Evolutionary conservation across 2,329 filamentous ascomycete genomes (phyloP).

Genomic region (Ophiostoma sp.): DNA sequence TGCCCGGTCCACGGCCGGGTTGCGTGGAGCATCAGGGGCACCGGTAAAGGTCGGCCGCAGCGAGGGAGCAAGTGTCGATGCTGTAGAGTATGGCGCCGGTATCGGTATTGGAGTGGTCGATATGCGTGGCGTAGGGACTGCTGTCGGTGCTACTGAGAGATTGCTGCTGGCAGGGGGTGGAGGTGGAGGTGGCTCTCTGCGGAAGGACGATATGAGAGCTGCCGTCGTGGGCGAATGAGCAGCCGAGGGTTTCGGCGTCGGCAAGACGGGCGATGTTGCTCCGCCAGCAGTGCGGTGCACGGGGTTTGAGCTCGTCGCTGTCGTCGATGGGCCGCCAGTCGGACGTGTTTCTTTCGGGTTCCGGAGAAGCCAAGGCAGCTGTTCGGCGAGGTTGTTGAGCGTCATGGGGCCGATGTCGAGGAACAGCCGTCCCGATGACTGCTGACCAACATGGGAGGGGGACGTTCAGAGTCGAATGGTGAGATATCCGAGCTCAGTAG

Average conservation of each 20-base stretch:
- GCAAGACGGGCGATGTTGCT: not conserved
- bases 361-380: constrained; percentile 53
- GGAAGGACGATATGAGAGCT: constrained; percentile 21
- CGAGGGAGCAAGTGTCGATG: constrained; percentile 15
- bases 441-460: constrained; percentile 28
- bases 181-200: constrained; percentile 15
- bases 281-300: not conserved
- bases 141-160: constrained; percentile 11
- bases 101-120: not conserved
- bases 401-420: constrained; percentile 52
- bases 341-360: constrained; percentile 38
- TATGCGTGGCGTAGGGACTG: not conserved
- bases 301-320: constrained; percentile 2
- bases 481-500: not conserved
- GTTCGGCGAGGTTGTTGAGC: constrained; percentile 55
- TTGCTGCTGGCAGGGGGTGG: constrained; percentile 1
- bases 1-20: constrained; percentile 10
- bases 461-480: not conserved
- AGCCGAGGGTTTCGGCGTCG: constrained; percentile 11
- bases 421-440: constrained; percentile 32
- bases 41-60: constrained; percentile 8
- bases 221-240: constrained; percentile 18
- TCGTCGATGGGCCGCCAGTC: not conserved
- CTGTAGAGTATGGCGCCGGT: constrained; percentile 19
- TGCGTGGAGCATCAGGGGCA: not conserved